A percentile compares a stretch with the other conserved stretches of the same genome.
These are phyloP conservation scores for Clonostachys sp. DNA, from an alignment of 2,329 filamentous ascomycete species.

Conservation along the genomic window DNA sequence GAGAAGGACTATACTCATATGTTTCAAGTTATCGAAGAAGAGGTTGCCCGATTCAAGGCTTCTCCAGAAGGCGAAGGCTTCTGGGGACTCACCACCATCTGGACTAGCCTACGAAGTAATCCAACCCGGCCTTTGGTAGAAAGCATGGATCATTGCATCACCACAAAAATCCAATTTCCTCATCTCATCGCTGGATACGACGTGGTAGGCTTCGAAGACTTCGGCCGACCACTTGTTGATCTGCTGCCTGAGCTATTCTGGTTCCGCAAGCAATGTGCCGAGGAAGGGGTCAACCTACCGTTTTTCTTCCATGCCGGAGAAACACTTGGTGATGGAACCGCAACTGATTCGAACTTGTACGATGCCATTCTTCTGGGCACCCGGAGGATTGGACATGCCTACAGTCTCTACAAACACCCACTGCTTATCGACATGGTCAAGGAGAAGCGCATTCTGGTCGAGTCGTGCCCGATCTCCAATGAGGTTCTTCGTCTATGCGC, in stretches of 20 bases:
- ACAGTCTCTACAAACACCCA: constrained; percentile 87
- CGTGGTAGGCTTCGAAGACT: constrained; percentile 82
- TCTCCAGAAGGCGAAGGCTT: constrained; percentile 69
- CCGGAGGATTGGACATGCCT: constrained; percentile 83
- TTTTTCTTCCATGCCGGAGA: constrained; percentile 97
- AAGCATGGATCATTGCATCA: constrained; percentile 84
- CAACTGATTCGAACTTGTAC: constrained; percentile 77
- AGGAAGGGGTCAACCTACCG: constrained; percentile 75
- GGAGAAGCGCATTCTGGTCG: constrained; percentile 80
- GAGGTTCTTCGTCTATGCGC: constrained; percentile 78
- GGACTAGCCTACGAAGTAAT: constrained; percentile 67
- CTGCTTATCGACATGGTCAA: constrained; percentile 84
- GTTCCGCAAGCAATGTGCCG: constrained; percentile 82
- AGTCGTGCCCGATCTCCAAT: constrained; percentile 88
- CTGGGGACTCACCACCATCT: constrained; percentile 82
- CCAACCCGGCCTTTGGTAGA: constrained; percentile 65
- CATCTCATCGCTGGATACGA: constrained; percentile 84
- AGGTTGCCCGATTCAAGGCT: constrained; percentile 69
- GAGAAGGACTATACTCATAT: constrained; percentile 66
- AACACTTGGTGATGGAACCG: constrained; percentile 69
- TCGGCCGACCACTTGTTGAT: constrained; percentile 70
- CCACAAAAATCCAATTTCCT: constrained; percentile 73
- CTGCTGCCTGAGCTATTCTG: constrained; percentile 84
- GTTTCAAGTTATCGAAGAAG: constrained; percentile 71
- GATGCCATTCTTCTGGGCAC: constrained; percentile 86